Base-by-base conservation (phyloP, 2,329 filamentous ascomycete species). In the Curvularia verruculosa region DNA sequence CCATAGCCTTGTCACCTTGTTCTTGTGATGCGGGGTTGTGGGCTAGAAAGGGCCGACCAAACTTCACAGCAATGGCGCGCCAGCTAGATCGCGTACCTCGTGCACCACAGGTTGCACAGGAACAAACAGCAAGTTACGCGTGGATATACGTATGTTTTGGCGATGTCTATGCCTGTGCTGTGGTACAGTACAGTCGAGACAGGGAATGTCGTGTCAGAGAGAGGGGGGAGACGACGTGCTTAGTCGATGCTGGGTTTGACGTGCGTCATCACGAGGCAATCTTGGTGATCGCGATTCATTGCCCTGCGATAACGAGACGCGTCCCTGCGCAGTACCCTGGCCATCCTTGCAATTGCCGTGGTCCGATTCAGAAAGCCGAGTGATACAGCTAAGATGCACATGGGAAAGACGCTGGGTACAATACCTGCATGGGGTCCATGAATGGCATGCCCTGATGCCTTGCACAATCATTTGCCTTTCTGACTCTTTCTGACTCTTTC, bases 1-100 rank as follows among this genome's bases (percentile, higher is more conserved):
- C 52, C 52, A n/a, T n/a, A 50, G 34, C 23, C 53, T 60, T 40
- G 52, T 55, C 54, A 36, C 45, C 41, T 19, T 60, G 59, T 41
- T 59, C 64, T 60, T 64, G 60, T 66, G 63, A 67, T 61, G 63
- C 63, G 61, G 61, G 63, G 63, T 54, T 43, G 47, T 39, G 23
- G 53, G 48, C 53, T 56, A 43, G 37, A 39, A 41, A 51, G 44
- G 46, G 46, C 57, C 49, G 49, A 46, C 56, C 53, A 54, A 29
- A 39, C 28, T 44, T 54, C 40, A 21, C 39, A 19, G 36, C 48
- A 19, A 26, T 37, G 53, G 28, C 21, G 36, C 12, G 26, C 48
- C 37, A 23, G 37, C 28, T 43, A 48, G 43, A 36, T 52, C 29
- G 28, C 48, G 46, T 43, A 29, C 26, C 26, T 29, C 36, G 46